A percentile compares a stretch with the other conserved stretches of the same genome.
Conservation (phyloP, 441 rosid species). For the Pelargonium myrrhifolium region DNA sequence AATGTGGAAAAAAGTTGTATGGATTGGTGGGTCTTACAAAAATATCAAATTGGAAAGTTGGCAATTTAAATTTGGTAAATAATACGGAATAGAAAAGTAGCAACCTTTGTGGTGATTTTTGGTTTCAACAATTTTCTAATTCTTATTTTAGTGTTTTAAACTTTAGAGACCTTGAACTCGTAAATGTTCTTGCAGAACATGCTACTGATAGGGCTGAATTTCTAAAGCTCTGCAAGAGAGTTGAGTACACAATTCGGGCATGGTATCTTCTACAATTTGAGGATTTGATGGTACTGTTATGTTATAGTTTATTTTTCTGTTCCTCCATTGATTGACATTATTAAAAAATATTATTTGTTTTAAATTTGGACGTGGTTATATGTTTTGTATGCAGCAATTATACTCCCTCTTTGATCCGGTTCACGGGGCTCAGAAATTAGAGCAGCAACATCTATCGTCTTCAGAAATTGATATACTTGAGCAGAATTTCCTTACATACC, state of each 20-base stretch:
- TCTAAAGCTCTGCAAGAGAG: slow-evolving; percentile 65
- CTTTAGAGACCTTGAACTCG: neutral
- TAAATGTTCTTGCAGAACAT: slow-evolving; percentile 28
- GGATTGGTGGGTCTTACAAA: too few species aligned
- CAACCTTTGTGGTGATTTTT: too few species aligned
- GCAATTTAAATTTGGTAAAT: too few species aligned
- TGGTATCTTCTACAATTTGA: slow-evolving; percentile 80
- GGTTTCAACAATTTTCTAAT: neutral
- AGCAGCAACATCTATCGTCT: slow-evolving; percentile 51
- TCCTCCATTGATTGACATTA: neutral
- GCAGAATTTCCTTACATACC: slow-evolving; percentile 49
- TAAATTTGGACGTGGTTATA: neutral
- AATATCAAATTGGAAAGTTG: too few species aligned
- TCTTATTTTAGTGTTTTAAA: neutral
- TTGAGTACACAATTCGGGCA: slow-evolving; percentile 75
- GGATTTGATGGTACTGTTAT: slow-evolving; percentile 51
- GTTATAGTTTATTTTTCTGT: neutral
- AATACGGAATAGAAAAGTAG: too few species aligned
- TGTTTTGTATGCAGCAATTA: slow-evolving; percentile 39
- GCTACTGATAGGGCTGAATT: slow-evolving; percentile 54
- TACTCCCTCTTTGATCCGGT: slow-evolving; percentile 74
- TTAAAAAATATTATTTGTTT: neutral
- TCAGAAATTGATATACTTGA: slow-evolving; percentile 60
- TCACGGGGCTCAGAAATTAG: slow-evolving; percentile 51
- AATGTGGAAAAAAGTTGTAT: too few species aligned